Base-by-base conservation (phyloP, 2,329 filamentous ascomycete species). In the Penicillium sp. region DNA sequence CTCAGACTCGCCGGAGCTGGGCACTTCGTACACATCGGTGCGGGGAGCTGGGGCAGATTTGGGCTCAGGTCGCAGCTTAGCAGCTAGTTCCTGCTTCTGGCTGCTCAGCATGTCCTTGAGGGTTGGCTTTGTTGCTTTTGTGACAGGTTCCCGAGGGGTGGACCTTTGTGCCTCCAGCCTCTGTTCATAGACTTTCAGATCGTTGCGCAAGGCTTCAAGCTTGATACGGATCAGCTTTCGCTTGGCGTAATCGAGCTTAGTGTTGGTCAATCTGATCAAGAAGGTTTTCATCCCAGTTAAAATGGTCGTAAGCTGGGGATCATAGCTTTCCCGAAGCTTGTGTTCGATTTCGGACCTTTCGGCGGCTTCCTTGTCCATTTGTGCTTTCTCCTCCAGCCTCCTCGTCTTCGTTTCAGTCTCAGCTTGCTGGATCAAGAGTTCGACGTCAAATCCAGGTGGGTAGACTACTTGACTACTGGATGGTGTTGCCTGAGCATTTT, bases 1-100 rank as follows among this genome's bases (percentile, higher is more conserved):
- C 19, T 51, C 53, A 15, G 45, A 50, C 6, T 53, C 44, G 5
- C 52, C 23, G 5, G 52, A 55, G 52, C 52, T 55, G 15, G 35
- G 52, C 10, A 49, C 52, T 19, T 55, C 52, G 17, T 55, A 55
- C 15, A 55, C 52, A 42, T 50, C 36, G 23, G 5, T 2, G 5
- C 44, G 44, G 13, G 27, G 44, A 17, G 27, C 19, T 8, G 44
- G 44, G 15, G 44, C 44, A 3, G 52, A 9, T 17, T 55, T 55
- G 4, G 44, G 6, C 8, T 50, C 44, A 17, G 33, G 33, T 19
- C 44, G 44, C 12, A 31, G 35, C n/a, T 21, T 55, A 23, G 36
- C 44, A 42, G 33, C 42, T 2, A 55, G 9, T 36, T 55, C 52
- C 29, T 55, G 10, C 13, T 27, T 49, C 36, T 55, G 44, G 36